These are phyloP conservation scores for Scedosporium boydii DNA, from an alignment of 2,329 filamentous ascomycete genomes.

Conservation along the genomic window DNA sequence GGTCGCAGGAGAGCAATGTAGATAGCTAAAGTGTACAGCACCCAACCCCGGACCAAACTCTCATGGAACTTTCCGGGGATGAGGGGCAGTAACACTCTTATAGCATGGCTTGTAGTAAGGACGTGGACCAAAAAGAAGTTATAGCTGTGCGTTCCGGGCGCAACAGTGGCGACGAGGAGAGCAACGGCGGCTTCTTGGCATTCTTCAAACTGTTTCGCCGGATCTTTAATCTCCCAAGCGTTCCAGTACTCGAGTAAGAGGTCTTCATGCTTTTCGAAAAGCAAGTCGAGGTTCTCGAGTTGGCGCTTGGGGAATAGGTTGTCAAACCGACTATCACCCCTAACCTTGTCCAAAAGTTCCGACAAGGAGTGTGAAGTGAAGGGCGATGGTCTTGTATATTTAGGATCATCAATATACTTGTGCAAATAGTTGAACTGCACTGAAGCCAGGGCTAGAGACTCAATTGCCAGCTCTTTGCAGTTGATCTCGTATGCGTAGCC, in stretches of 20 bases:
- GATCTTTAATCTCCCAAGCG: constrained; percentile 65
- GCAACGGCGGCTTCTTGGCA: constrained; percentile 55
- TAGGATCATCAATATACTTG: constrained; percentile 61
- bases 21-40: constrained; percentile 68
- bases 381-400: constrained; percentile 56
- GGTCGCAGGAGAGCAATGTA: constrained; percentile 73
- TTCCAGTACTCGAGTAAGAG: constrained; percentile 84
- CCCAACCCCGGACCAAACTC: constrained; percentile 75
- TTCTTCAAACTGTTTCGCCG: constrained; percentile 64
- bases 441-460: constrained; percentile 65
- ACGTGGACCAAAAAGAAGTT: constrained; percentile 79
- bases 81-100: constrained; percentile 73
- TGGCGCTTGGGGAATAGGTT: constrained; percentile 50
- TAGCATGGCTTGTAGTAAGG: constrained; percentile 77
- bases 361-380: constrained; percentile 53
- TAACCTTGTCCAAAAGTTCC: constrained; percentile 62
- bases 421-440: constrained; percentile 50
- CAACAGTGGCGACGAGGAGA: constrained; percentile 52
- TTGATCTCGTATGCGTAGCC: constrained; percentile 89
- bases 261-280: constrained; percentile 62
- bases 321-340: constrained; percentile 60
- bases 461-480: constrained; percentile 77
- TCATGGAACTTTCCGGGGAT: constrained; percentile 66
- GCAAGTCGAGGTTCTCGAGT: constrained; percentile 51
- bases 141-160: constrained; percentile 52